Evolutionary conservation across 805 yeast genomes (phyloP), one percentile per base, ranked within the genome.

Genomic region (Candida incommunis): DNA sequence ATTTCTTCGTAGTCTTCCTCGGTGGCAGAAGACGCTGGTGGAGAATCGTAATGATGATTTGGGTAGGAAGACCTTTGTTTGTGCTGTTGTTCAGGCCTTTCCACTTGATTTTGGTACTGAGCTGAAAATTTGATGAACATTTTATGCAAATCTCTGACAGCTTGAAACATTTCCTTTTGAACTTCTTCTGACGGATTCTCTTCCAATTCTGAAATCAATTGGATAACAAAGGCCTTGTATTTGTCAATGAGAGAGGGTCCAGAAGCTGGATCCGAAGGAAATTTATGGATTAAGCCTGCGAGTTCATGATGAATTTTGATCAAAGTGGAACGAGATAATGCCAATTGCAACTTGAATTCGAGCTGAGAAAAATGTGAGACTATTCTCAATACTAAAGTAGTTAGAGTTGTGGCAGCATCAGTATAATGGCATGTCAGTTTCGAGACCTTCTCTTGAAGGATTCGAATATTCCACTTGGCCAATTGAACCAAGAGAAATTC

Each of bases 291-390:
- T 25, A 56, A 25, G 21, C 43, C 53, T 11, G 51, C 47, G 21
- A 60, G 50, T 45, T 60, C 63, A 42, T 51, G 52, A 48, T 58
- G 54, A 41, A 60, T 59, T 40, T 56, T 56, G 41, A 60, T 50
- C 31, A 60, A 47, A 7, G 58, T 55, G 15, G 62, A 49, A 20
- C 61, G 43, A 4, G 57, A 51, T n/a, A 55, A 37, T n/a, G 62
- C 61, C 31, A 59, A 42, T 18, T 58, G 55, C 23, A 60, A 51
- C 40, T 49, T 43, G 43, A 52, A 50, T 43, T 59, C 62, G 21
- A 58, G 51, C n/a, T 53, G 49, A 21, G 50, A 35, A 44, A 45
- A 55, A 18, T 43, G 48, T 11, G 53, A 43, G 16, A 52, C 41
- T 37, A 60, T 60, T 15, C 63, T 48, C 23, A 60, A 51, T 11